Evolutionary conservation across 768 basidiomycete species (phyloP), one percentile per base, ranked within the genome.

Genomic region (Sporobolomyces roseus): DNA sequence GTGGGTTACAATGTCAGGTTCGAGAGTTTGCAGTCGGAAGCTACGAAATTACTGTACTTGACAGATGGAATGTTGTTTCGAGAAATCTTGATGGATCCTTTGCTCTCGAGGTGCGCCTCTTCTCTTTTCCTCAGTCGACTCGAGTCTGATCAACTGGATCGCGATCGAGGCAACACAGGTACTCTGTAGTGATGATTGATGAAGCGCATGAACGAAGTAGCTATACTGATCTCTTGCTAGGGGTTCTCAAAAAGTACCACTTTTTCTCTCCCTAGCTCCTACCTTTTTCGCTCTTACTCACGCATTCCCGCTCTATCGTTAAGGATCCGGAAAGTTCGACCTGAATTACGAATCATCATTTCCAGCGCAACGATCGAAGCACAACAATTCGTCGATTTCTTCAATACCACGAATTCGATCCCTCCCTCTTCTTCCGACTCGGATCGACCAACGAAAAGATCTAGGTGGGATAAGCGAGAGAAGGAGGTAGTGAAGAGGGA

Each of bases 1-100:
- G 93, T 99, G 73, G 96, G 96, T 10, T 99, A 99, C 77, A 90
- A 90, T 9, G 97, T 99, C 70, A 87, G 96, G 13, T 98, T 98
- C 69, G 96, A 99, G 78, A 91, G 96, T 74, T 86, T 94, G 60
- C 90, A 88, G 75, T 85, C 84, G 77, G 91, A 89, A 74, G 85
- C 88, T 33, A 98, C 96, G 2, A 84, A 90, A 32, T 90, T 99
- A 78, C 83, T 92, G 48, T 99, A 98, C 78, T 84, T 98, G 85
- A 99, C 96, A 36, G 96, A 99, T 78, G 96, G 96, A 51, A 93
- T 98, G 87, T 86, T 99, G 43, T 97, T 98, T 78, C 65, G 76
- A 32, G 71, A 74, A 80, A 88, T 88, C 29, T 84, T 97, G 75
- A 81, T 93, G 43, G 94, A 99, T 77, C 96, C 96, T 23, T 79